Evolutionary conservation across 2,329 filamentous ascomycete species (phyloP).

Genomic region (Talaromyces sp.): DNA sequence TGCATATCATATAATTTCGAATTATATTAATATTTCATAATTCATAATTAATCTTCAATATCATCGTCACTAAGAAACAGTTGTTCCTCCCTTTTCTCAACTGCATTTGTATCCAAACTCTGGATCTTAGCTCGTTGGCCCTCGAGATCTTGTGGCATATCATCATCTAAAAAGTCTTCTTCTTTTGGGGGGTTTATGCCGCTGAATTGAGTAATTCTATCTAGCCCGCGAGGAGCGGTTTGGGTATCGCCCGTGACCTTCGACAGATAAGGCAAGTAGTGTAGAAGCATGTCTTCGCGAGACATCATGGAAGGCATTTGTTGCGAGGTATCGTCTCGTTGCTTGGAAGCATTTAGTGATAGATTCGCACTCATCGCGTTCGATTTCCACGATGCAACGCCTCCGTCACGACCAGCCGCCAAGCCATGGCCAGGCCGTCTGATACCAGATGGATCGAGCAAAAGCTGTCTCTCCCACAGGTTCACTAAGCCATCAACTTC

Average conservation of each 20-base stretch:
- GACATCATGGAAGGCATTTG: constrained; percentile 31
- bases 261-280: constrained; percentile 81
- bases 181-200: constrained; percentile 48
- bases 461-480: constrained; percentile 36
- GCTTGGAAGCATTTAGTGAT: constrained; percentile 5
- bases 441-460: constrained; percentile 21
- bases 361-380: constrained; percentile 8
- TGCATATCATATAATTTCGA: neutral
- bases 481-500: constrained; percentile 69
- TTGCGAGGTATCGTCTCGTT: neutral
- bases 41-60: constrained; percentile 60
- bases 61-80: constrained; percentile 77
- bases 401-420: constrained; percentile 12
- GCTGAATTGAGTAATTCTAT: constrained; percentile 65
- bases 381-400: constrained; percentile 39
- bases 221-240: constrained; percentile 52
- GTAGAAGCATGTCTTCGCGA: constrained; percentile 56
- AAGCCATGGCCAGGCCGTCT: neutral
- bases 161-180: constrained; percentile 28
- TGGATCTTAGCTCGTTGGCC: constrained; percentile 14
- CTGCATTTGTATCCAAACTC: neutral
- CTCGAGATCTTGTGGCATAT: constrained; percentile 41
- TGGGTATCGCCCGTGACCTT: constrained; percentile 52
- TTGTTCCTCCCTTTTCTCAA: constrained; percentile 56
- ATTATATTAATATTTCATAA: neutral